Evolutionary conservation across 129 eudicot genomes (phyloP).

Genomic region (Saussurea involucrata): DNA sequence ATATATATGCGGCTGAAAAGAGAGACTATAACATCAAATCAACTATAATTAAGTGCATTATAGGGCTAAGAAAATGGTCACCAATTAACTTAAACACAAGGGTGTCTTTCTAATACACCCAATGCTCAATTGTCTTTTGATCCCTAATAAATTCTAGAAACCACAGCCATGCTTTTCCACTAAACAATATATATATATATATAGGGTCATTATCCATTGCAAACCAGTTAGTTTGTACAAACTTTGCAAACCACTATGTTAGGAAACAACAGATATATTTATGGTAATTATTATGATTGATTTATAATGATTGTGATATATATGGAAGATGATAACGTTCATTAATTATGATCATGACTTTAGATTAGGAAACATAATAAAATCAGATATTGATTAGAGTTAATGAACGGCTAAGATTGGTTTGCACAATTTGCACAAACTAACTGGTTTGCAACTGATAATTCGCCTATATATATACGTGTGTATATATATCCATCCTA

Average conservation of each 20-base stretch:
- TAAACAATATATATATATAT: neutral
- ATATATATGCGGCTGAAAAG: neutral
- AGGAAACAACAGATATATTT: no score
- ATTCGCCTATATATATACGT: neutral
- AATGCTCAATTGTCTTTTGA: slow-evolving; percentile 11
- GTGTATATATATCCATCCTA: neutral
- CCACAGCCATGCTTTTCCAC: neutral
- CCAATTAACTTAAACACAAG: neutral
- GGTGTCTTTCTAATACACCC: neutral
- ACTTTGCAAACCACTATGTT: no score
- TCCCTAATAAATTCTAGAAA: neutral
- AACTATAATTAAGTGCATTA: neutral
- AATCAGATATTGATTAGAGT: no score
- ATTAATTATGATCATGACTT: no score
- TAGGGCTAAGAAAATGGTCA: neutral
- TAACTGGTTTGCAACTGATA: neutral
- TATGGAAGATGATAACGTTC: no score
- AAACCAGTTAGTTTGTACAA: no score
- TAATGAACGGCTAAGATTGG: no score
- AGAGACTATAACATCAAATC: neutral
- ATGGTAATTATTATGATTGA: no score
- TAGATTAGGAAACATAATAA: no score
- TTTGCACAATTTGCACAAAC: no score
- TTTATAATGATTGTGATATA: no score
- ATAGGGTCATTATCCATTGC: no score